Percentiles rank a stretch among this genome's conserved stretches.
These are phyloP conservation scores for Phytophthora cactorum DNA, from an alignment of 352 stramenopile species.

Conservation along the genomic window DNA sequence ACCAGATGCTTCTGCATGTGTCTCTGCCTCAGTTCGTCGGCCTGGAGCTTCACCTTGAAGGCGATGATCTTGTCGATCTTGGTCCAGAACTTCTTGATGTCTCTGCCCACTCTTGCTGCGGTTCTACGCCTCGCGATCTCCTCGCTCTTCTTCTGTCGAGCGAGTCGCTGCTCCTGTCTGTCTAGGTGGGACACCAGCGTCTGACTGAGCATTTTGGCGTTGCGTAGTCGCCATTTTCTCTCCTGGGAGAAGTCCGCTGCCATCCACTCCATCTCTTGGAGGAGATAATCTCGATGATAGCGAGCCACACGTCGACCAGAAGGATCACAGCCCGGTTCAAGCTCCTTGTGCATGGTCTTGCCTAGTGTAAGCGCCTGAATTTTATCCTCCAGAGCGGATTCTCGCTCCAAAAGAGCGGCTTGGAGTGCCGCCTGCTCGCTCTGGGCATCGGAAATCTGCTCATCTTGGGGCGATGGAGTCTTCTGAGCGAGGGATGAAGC, in stretches of 20 bases:
- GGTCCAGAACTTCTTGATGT: conserved; percentile 95
- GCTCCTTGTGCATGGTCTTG: conserved; percentile 36
- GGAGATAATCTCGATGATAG: conserved; percentile 73
- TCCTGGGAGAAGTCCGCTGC: conserved; percentile 93
- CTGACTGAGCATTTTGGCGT: conserved; percentile 74
- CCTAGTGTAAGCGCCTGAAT: conserved; percentile 60
- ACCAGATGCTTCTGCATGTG: conserved; percentile 98
- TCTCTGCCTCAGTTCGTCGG: conserved; percentile 80
- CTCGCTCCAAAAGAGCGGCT: conserved; percentile 49
- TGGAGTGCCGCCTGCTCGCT: conserved; percentile 34
- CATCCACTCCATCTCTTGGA: conserved; percentile 94
- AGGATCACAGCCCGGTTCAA: conserved; percentile 48
- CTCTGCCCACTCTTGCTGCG: conserved; percentile 81
- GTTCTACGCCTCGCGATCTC: conserved; percentile 54
- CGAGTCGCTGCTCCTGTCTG: conserved; percentile 22
- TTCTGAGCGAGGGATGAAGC: background rate
- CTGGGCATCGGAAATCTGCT: conserved; percentile 15
- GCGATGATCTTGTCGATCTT: conserved; percentile 99
- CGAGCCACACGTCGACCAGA: conserved; percentile 47
- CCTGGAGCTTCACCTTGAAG: conserved; percentile 96
- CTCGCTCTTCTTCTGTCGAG: conserved; percentile 43
- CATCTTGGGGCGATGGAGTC: conserved; percentile 10
- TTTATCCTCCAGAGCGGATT: conserved; percentile 44
- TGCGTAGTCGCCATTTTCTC: conserved; percentile 83
- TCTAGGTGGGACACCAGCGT: conserved; percentile 50